Base-by-base conservation (phyloP, 352 stramenopile genomes). In the Globisporangium recalcitrans region DNA sequence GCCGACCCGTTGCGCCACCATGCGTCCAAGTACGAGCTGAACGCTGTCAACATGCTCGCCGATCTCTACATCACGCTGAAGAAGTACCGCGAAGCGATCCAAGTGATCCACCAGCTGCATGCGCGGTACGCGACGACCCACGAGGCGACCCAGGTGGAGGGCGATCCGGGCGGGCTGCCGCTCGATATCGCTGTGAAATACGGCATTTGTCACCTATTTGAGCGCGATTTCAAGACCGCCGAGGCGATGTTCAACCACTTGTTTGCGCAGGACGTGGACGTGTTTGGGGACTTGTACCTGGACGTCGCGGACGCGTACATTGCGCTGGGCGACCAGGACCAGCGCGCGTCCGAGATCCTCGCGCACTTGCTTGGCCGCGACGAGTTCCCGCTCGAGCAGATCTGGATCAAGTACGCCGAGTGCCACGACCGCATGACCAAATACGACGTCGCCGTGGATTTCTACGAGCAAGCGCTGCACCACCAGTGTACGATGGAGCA, bases 111-210 rank as follows among this genome's bases (percentile, higher is more conserved):
- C 38, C 72, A 89, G 24, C 73, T 93, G 4, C 79, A 92, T 53
- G 73, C 72, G 22, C 77, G 85, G 21, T 85, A 92, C 49, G 77
- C 81, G 0, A 71, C 77, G n/a, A 74, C 72, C 38, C 77, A 85
- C 51, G 83, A 88, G 8, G 66, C 76, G 19, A 64, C 75, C 11
- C 74, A 88, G 64, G 73, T 88, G 3, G 85, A 90, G 36, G 79
- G 82, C 0, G 78, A 89, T 22, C 80, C 80, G 0, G 80, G 75
- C 40, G 82, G 78, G 11, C 65, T 95, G 24, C 86, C 86, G 2
- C 74, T 95, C 11, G 86, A 95, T 64, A 93, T 95, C 62, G 83
- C 82, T 2, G 85, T 95, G 19, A 95, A 93, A 49, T 93, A 92
- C 56, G 86, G 86, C 14, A 95, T 95, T 22, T 95, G 86, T 46